phyloP scores from a whole-genome alignment of 2,329 filamentous ascomycete genomes.

The Sporothrix globosa region DNA sequence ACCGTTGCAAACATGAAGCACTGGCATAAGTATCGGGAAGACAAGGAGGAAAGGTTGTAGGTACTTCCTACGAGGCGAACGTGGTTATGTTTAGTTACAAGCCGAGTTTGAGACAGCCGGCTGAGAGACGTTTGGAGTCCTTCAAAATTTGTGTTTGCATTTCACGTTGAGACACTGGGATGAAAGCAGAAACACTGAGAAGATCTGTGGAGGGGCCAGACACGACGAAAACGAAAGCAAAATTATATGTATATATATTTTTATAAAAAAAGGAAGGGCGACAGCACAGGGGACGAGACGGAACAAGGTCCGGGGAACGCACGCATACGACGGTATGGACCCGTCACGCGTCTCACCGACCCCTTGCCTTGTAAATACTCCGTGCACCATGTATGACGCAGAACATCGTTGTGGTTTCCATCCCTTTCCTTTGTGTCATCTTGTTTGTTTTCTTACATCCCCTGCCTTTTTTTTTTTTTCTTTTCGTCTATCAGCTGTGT shows the following conservation, averaged over 20 bases:
- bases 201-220: not conserved
- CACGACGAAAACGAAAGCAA: not conserved
- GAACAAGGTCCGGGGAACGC: slow-evolving; percentile 9
- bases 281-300: slow-evolving; percentile 20
- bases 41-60: not conserved
- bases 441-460: slow-evolving; percentile 7
- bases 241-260: too few relatives aligned
- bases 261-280: not conserved
- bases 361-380: not conserved
- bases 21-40: slow-evolving; percentile 17
- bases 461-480: not conserved
- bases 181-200: not conserved
- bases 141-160: slow-evolving; percentile 6
- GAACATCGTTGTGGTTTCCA: too few relatives aligned
- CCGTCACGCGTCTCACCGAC: slow-evolving; percentile 25
- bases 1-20: slow-evolving; percentile 19
- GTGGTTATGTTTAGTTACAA: not conserved
- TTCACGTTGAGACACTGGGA: slow-evolving; percentile 11
- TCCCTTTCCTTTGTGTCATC: not conserved
- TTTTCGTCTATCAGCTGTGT: slow-evolving; percentile 6
- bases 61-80: not conserved
- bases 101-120: not conserved
- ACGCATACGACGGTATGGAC: not conserved
- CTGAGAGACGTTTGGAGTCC: slow-evolving; percentile 11
- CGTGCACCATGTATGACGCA: not conserved